Evolutionary conservation across 2,329 filamentous ascomycete species (phyloP), one percentile per base, ranked within the genome.

Genomic region (Pseudogymnoascus sp.): DNA sequence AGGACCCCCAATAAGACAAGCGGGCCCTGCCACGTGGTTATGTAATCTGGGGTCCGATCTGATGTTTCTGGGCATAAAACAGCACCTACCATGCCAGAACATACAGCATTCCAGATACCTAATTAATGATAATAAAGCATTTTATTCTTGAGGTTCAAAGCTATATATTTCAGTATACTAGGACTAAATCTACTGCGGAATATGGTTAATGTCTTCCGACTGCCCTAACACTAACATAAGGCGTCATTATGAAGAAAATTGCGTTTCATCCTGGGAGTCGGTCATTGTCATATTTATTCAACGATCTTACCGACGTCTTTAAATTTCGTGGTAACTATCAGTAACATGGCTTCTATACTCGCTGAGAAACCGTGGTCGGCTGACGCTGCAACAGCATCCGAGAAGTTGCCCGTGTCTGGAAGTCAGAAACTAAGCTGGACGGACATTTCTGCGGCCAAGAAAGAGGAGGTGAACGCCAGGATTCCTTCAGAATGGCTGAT

Each of bases 401-500:
- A 51, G 28, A 31, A 16, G 23, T 4, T 10, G 8, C 23, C 23
- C 31, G 45, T 28, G 2, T 14, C 13, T 28, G 23, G n/a, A 16
- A 16, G 45, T 51, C 14, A 51, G n/a, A 65, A 48, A 41, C 31
- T 48, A 19, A 19, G 13, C n/a, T 62, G 64, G 25, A 57, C 23
- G 34, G 57, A 41, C 7, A 65, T 43, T 28, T 23, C 61, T 25
- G 64, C 37, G 5, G 31, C 31, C 16, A 65, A 39, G 43, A 63
- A 57, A 19, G 43, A 31, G 21, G 41, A 65, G 41, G 62, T 62
- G 6, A 21, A 62, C 41, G 28, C 25, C 23, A n/a, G 36, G 36
- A 64, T 64, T 60, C 21, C 51, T 37, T 48, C 31, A n/a, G 37
- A 60, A 60, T 21, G 60, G 43, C n/a, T 60, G 21, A 48, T 57